Base-by-base conservation (phyloP, 2,329 filamentous ascomycete species). In the Penicillium sp. region DNA sequence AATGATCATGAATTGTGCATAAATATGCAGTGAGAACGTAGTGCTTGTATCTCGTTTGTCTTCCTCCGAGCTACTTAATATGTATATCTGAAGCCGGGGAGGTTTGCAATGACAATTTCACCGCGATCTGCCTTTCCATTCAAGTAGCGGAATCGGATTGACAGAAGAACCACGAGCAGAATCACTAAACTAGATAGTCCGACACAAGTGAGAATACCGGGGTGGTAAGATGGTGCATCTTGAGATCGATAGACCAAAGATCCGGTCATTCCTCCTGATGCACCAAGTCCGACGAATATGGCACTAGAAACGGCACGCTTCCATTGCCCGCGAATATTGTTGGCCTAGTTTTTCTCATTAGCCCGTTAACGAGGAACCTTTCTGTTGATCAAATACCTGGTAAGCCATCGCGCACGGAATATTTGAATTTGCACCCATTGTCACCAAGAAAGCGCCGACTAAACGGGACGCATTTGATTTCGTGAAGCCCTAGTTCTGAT, bases 31-130 rank as follows among this genome's bases (percentile, higher is more conserved):
- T n/a, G n/a, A n/a, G n/a, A n/a, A n/a, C n/a, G n/a, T n/a, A n/a
- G n/a, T n/a, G n/a, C n/a, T n/a, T n/a, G n/a, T n/a, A n/a, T n/a
- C n/a, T n/a, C n/a, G n/a, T n/a, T n/a, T n/a, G 15, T 13, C 18
- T 7, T 20, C 13, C 13, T 13, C 15, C 8, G 12, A 36, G 9
- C 12, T 2, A 17, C 13, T 40, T 18, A 52, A 27, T 36, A 55
- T 17, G 75, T 63, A 23, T 71, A 72, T 40, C 55, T 62, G 46
- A 72, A 72, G 3, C 67, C 70, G 21, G 57, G 60, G 44, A 69
- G 60, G 3, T 63, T 63, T 32, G 70, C 70, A 51, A 74, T 70
- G 6, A 65, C 49, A 57, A 69, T 63, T 24, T 68, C 64, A 13
- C 70, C 70, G 10, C 46, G 46, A 17, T 65, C 70, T n/a, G 59